Evolutionary conservation across 495 filamentous ascomycete genomes (phyloP).

Genomic region (Paragyromitra xinjiangensis): DNA sequence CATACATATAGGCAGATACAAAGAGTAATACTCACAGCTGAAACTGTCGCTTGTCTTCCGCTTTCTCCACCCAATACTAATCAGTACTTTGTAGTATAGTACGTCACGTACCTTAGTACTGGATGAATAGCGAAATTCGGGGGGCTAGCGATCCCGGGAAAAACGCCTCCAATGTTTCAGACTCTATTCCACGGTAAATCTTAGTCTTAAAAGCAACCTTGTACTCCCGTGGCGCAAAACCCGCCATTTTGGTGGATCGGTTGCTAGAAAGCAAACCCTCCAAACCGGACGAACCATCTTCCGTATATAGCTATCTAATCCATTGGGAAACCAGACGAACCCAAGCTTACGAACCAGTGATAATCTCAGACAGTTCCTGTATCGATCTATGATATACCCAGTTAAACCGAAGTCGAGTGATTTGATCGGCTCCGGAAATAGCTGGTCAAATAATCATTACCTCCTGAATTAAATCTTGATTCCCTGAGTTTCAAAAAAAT

Average conservation of each 20-base stretch:
- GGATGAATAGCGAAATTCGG: not conserved
- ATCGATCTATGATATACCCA: not conserved
- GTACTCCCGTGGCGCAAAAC: not conserved
- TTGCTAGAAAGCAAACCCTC: not conserved
- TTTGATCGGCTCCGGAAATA: not conserved
- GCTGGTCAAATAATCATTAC: not conserved
- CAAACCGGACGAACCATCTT: not conserved
- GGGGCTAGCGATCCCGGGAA: not conserved
- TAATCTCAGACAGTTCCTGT: not conserved
- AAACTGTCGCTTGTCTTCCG: not conserved
- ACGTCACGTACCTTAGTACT: not conserved
- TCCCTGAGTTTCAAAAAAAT: not conserved
- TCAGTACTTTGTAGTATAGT: not conserved
- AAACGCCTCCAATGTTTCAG: slow-evolving; percentile 12
- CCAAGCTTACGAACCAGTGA: not conserved
- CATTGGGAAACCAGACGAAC: not conserved
- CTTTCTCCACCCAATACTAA: not conserved
- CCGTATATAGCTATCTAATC: not conserved
- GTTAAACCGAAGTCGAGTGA: not conserved
- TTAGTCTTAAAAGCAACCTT: not conserved
- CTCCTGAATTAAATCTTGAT: not conserved
- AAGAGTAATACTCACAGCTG: not conserved
- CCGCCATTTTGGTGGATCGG: not conserved
- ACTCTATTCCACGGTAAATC: not conserved
- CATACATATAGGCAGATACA: not conserved